Conservation (phyloP, 1,284 basidiomycete species). For the Trichosporon asahii region DNA sequence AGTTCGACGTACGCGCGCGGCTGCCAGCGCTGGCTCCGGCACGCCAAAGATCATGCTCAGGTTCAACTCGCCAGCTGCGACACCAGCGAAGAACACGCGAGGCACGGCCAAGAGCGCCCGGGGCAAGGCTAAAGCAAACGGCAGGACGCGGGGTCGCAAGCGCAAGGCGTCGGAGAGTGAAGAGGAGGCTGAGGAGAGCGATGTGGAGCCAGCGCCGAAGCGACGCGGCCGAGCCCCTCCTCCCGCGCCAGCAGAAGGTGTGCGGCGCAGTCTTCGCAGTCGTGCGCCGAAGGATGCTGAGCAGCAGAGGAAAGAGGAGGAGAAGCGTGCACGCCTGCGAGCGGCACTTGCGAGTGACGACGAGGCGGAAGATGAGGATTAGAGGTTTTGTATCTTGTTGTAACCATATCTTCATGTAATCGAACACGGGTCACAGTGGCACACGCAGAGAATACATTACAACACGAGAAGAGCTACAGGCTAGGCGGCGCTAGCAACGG, state of each 20-base stretch:
- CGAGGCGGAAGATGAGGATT: slow-evolving; percentile 13
- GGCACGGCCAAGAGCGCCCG: not conserved
- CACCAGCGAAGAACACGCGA: not conserved
- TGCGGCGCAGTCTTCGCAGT: slow-evolving; percentile 29
- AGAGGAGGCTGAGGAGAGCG: slow-evolving; percentile 21
- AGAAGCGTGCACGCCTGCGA: slow-evolving; percentile 26
- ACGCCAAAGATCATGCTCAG: slow-evolving; percentile 12
- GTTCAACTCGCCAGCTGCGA: not conserved
- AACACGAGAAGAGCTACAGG: not conserved
- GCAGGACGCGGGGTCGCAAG: slow-evolving; percentile 14
- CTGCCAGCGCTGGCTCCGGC: not conserved
- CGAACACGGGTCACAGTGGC: not conserved
- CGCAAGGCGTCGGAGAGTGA: slow-evolving; percentile 15
- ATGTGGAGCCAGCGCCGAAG: slow-evolving; percentile 9
- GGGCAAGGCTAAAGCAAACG: not conserved
- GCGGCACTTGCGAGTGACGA: slow-evolving; percentile 32
- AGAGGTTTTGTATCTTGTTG: not conserved
- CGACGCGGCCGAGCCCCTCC: not conserved
- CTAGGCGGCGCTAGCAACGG: not conserved
- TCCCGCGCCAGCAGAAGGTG: not conserved
- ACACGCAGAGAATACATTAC: not conserved
- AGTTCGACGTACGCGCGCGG: not conserved
- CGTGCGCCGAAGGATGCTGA: slow-evolving; percentile 32
- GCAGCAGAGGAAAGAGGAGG: slow-evolving; percentile 30
- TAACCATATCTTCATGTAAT: not conserved